phyloP scores from a whole-genome alignment of 169 alveolate genomes.

The Plasmodium malariae region DNA sequence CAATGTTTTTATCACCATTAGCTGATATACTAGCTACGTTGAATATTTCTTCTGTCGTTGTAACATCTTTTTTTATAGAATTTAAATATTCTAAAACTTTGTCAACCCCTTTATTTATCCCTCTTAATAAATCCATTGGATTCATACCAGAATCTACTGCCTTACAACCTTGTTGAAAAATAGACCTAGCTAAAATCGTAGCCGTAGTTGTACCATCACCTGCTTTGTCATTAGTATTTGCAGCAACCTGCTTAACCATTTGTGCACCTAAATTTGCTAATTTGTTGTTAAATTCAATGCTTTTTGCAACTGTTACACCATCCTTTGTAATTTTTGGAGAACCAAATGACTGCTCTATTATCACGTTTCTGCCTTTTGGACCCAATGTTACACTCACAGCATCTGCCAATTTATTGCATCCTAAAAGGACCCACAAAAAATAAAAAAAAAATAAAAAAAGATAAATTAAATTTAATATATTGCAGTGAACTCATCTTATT shows the following conservation, averaged over 20 bases:
- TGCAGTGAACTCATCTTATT: not conserved
- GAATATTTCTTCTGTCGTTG: conserved; percentile 86
- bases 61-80: conserved; percentile 85
- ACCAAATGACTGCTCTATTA: conserved; percentile 95
- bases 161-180: conserved; percentile 98
- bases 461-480: too few species aligned
- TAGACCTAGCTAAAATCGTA: conserved; percentile 98
- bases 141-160: conserved; percentile 99
- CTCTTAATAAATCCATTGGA: conserved; percentile 99
- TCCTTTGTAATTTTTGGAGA: conserved; percentile 99
- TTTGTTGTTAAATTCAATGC: conserved; percentile 95
- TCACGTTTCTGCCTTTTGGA: conserved; percentile 99
- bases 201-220: conserved; percentile 99
- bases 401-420: conserved; percentile 97
- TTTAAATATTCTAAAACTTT: conserved; percentile 82
- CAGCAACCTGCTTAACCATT: conserved; percentile 97
- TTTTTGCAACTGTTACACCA: conserved; percentile 99
- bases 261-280: conserved; percentile 98
- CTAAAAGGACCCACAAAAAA: conserved; percentile 43
- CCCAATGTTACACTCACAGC: conserved; percentile 99
- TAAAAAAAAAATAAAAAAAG: not conserved
- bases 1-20: conserved; percentile 97
- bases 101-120: conserved; percentile 84
- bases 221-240: conserved; percentile 97
- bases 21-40: conserved; percentile 99